Percentiles rank a stretch among this genome's conserved stretches.
Evolutionary conservation across 257 asterid genomes (phyloP).

Genomic region (Primulina huaijiensis): DNA sequence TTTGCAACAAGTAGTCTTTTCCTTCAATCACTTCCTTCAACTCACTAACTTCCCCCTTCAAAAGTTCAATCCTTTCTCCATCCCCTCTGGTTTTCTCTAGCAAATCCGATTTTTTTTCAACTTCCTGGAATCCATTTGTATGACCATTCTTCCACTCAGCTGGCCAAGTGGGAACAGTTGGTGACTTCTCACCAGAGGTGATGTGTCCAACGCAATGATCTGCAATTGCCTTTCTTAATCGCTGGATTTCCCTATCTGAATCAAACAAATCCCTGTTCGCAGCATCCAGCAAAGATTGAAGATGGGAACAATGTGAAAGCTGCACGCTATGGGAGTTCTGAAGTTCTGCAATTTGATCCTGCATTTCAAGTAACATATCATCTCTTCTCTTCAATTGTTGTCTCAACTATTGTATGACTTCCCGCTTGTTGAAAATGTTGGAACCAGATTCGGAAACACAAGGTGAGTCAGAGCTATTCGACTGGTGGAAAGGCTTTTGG

Average conservation of each 20-base stretch:
- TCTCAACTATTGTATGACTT: slow-evolving; percentile 84
- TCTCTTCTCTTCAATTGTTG: slow-evolving; percentile 91
- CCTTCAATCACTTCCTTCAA: slow-evolving; percentile 78
- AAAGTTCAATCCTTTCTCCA: slow-evolving; percentile 63
- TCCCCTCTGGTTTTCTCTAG: slow-evolving; percentile 47
- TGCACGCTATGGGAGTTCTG: slow-evolving; percentile 54
- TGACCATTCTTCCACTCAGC: slow-evolving; percentile 48
- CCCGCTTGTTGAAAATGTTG: slow-evolving; percentile 75
- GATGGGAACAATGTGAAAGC: slow-evolving; percentile 65
- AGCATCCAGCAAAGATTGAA: slow-evolving; percentile 69
- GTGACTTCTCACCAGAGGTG: slow-evolving; percentile 43
- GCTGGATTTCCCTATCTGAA: slow-evolving; percentile 83
- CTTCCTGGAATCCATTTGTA: slow-evolving; percentile 49
- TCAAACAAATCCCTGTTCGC: slow-evolving; percentile 72
- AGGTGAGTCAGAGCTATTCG: slow-evolving; percentile 93
- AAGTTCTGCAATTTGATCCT: slow-evolving; percentile 75
- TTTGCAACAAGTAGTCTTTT: slow-evolving; percentile 77
- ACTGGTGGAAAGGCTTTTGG: slow-evolving; percentile 74
- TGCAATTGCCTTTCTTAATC: slow-evolving; percentile 77
- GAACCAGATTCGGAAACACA: slow-evolving; percentile 92
- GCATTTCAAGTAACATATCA: slow-evolving; percentile 90
- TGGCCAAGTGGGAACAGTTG: slow-evolving; percentile 59
- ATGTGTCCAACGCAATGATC: slow-evolving; percentile 70
- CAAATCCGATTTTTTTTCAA: slow-evolving; percentile 35
- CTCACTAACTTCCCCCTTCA: slow-evolving; percentile 66